phyloP scores from a whole-genome alignment of 148 eudicot species.

The Rhododendron henanense region DNA sequence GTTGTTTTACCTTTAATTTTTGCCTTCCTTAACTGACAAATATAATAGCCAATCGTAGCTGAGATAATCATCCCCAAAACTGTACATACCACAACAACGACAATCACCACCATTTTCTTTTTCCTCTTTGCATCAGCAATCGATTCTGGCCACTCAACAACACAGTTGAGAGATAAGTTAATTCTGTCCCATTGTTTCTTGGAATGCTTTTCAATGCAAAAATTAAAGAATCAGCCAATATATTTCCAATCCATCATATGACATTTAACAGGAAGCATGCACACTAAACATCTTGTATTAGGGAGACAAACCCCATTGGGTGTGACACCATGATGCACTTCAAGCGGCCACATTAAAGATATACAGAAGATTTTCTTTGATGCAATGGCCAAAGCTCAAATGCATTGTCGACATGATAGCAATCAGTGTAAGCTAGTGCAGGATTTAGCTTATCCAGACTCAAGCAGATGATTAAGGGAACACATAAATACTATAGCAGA shows the following conservation, averaged over 20 bases:
- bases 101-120: background rate
- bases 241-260: background rate
- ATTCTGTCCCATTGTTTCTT: background rate
- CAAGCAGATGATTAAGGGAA: background rate
- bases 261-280: background rate
- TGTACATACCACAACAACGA: constrained; percentile 11
- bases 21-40: constrained; percentile 20
- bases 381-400: background rate
- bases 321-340: background rate
- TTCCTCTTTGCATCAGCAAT: constrained; percentile 15
- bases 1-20: constrained; percentile 16
- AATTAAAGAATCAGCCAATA: background rate
- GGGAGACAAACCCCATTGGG: background rate
- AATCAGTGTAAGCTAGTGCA: background rate
- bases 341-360: background rate
- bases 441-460: background rate
- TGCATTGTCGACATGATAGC: background rate
- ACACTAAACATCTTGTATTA: background rate
- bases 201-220: background rate
- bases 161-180: constrained; percentile 1
- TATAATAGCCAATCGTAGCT: constrained; percentile 13
- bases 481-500: background rate
- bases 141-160: constrained; percentile 16
- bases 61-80: constrained; percentile 23
- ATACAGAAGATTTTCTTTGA: background rate